Base-by-base conservation (phyloP, 108 stramenopile genomes). In the Fistulifera pelliculosa region DNA sequence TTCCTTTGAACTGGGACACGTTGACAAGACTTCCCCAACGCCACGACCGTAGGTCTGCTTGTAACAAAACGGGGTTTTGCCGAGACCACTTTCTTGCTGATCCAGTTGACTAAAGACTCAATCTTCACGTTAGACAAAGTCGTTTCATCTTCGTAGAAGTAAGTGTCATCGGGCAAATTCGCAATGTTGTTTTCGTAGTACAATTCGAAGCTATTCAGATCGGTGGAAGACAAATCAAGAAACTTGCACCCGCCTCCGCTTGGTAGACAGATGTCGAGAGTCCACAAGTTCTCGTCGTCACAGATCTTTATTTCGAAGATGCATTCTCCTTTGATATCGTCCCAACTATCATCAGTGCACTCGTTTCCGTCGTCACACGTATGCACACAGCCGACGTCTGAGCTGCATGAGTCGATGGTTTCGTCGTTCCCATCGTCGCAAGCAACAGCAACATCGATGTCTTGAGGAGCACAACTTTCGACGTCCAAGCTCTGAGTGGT, bases 41-140 rank as follows among this genome's bases (percentile, higher is more conserved):
- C 54, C 54, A 2, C 54, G 54, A 39, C 54, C 54, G 38, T 54
- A 54, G 4, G 54, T 38, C 16, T 22, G 38, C 22, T 39, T 54
- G 13, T 35, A 54, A 22, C 54, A 54, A n/a, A 38, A 54, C 4
- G 54, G 54, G 7, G 31, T 54, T 16, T 39, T 54, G 17, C 16
- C 38, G 7, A 6, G 24, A 16, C 24, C 23, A 51, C 24, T 23
- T 51, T 24, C n/a, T 19, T 27, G n/a, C 6, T 27, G 27, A 51
- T 21, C 50, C 50, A 51, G 23, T 24, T 21, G 3, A 51, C 4
- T 19, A 51, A 4, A 21, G 25, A n/a, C 22, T 4, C 24, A 21
- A 24, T 11, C 6, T 51, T 19, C 3, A 7, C 50, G 19, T 51
- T 19, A 12, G 50, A 22, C 23, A 51, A 16, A 24, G 23, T 7